Conservation (phyloP, 202 grass and related monocot genomes). For the Schoenoplectus triqueter region DNA sequence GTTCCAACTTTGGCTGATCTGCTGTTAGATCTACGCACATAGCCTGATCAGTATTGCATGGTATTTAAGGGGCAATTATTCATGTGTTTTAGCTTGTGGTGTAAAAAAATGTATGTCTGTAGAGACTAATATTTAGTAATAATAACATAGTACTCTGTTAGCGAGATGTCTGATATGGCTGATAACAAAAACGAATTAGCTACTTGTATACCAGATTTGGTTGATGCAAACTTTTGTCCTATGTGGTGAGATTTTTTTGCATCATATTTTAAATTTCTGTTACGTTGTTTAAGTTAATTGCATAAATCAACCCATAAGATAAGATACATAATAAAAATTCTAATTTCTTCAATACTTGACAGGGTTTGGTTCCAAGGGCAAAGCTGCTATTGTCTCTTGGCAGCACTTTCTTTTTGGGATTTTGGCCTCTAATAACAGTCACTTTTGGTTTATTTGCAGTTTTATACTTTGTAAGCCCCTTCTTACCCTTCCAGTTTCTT, state of each 20-base stretch:
- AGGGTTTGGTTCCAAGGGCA: constrained; percentile 87
- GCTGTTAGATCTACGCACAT: not conserved
- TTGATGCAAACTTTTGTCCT: not conserved
- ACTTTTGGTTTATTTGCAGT: constrained; percentile 64
- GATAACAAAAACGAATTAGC: not conserved
- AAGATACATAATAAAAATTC: not conserved
- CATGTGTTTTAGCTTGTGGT: not conserved
- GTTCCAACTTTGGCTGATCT: too few species aligned
- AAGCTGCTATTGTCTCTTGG: constrained; percentile 88
- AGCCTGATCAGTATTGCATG: not conserved
- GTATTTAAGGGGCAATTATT: not conserved
- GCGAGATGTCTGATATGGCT: not conserved
- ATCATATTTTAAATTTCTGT: not conserved
- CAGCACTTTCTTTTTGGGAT: constrained; percentile 83
- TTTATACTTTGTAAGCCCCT: constrained; percentile 72
- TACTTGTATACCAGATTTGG: not conserved
- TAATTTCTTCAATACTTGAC: constrained; percentile 17
- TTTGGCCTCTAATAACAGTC: constrained; percentile 75
- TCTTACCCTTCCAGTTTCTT: not conserved
- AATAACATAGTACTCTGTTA: not conserved
- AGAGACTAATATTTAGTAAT: not conserved
- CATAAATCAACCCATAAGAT: not conserved
- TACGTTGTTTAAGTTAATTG: not conserved
- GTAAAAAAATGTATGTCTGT: not conserved
- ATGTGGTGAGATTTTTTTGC: not conserved